phyloP scores from a whole-genome alignment of 2,329 filamentous ascomycete genomes.

The Thermothelomyces thermophilus region DNA sequence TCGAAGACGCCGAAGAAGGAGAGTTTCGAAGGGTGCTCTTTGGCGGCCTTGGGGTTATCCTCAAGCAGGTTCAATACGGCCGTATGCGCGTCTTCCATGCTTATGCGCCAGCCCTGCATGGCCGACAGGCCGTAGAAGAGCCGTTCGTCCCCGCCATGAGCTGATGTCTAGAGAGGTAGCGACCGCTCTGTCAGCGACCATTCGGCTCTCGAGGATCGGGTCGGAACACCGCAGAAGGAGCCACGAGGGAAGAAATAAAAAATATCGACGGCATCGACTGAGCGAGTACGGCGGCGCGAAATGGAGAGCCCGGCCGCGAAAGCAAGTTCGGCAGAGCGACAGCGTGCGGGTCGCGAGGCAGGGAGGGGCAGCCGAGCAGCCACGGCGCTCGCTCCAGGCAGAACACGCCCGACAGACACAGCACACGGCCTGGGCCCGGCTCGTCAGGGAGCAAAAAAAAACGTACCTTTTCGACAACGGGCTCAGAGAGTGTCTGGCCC shows the following conservation, averaged over 20 bases:
- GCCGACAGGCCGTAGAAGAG: constrained; percentile 90
- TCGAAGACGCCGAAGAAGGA: constrained; percentile 98
- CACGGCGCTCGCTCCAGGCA: neutral
- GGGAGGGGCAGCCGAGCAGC: neutral
- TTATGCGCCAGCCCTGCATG: constrained; percentile 99
- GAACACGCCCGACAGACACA: neutral
- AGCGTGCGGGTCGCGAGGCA: neutral
- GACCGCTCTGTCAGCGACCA: constrained; percentile 25
- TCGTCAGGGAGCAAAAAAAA: neutral
- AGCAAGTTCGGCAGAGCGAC: no score
- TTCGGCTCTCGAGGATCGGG: no score
- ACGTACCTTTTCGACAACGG: constrained; percentile 96
- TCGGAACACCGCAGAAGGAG: no score
- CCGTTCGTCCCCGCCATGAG: constrained; percentile 85
- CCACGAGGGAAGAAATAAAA: no score
- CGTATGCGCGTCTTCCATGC: constrained; percentile 97
- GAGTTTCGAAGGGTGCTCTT: constrained; percentile 65
- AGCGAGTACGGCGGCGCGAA: neutral
- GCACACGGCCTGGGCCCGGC: neutral
- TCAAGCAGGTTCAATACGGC: constrained; percentile 79
- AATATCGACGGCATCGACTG: neutral
- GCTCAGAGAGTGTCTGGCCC: constrained; percentile 99
- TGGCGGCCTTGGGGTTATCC: constrained; percentile 45
- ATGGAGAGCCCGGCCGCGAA: no score
- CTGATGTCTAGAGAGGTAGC: constrained; percentile 60